Evolutionary conservation across 129 eudicot species (phyloP).

Genomic region (Solidago caesia): DNA sequence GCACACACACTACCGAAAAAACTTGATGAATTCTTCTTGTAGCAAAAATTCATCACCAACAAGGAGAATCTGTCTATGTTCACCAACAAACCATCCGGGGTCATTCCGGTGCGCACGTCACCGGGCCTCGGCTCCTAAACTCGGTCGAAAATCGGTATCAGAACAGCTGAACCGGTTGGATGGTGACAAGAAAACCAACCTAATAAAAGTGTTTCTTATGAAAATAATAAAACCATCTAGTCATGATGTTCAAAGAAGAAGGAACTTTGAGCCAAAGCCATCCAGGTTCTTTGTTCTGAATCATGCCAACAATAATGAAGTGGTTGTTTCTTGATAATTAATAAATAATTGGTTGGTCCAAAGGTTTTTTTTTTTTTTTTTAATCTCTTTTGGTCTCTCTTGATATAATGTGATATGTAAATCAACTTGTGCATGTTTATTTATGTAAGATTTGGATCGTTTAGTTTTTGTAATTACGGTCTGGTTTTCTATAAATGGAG

Average conservation of each 20-base stretch:
- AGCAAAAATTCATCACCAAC: slow-evolving; percentile 29
- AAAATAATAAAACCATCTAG: slow-evolving; percentile 53
- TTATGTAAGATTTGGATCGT: not conserved
- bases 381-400: too few relatives aligned
- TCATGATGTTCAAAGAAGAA: slow-evolving; percentile 43
- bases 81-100: slow-evolving; percentile 67
- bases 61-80: slow-evolving; percentile 51
- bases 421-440: not conserved
- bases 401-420: too few relatives aligned
- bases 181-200: slow-evolving; percentile 30
- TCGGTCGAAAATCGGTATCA: slow-evolving; percentile 20
- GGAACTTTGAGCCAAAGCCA: slow-evolving; percentile 43
- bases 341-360: not conserved
- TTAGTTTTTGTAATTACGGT: not conserved
- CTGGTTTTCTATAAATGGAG: not conserved
- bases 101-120: slow-evolving; percentile 68
- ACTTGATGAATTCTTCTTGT: slow-evolving; percentile 26
- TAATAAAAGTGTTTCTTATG: slow-evolving; percentile 45
- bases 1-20: slow-evolving; percentile 30
- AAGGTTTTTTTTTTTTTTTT: too few relatives aligned
- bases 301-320: slow-evolving; percentile 20
- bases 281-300: slow-evolving; percentile 39
- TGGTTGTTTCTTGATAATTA: slow-evolving; percentile 33
- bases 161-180: slow-evolving; percentile 25
- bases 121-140: slow-evolving; percentile 22